Base-by-base conservation (phyloP, 2,329 filamentous ascomycete species). In the Pseudogymnoascus sp. region DNA sequence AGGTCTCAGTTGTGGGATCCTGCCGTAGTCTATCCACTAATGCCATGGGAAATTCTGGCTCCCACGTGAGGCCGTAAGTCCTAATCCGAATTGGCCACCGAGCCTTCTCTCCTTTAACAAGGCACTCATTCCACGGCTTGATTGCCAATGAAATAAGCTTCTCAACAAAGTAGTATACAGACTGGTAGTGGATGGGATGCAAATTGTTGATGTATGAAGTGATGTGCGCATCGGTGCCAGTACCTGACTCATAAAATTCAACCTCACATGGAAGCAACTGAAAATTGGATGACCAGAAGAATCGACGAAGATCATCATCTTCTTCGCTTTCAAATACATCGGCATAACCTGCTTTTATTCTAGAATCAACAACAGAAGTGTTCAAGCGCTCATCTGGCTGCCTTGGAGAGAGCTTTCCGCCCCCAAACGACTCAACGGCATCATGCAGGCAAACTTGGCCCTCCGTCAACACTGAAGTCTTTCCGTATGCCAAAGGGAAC, bases 401-500 rank as follows among this genome's bases (percentile, higher is more conserved):
- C 19, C 19, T 43, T 12, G 40, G 40, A 43, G 40, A 22, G 40
- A 24, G 19, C 19, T 24, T 24, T 43, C 40, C 40, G 12, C 7
- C 24, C 10, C 40, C 16, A 43, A 43, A 43, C 19, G 40, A 43
- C 40, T 43, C 40, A 43, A 43, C 10, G 4, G 40, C 19, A 43
- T 35, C 16, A 14, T 31, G 33, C 14, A 62, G 50, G 14, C 24
- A 38, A 33, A 62, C 46, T 16, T 60, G 46, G 38, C 62, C 59
- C 28, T 72, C 66, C 3, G 63, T 33, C 1, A 84, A 66, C 3
- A 77, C 74, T 2, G 75, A 74, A 1, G 78, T 78, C 12, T 72
- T 72, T 0, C 81, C 82, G 66, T 82, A 84, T 2, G 83, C 70
- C 0, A 88, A 72, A 0, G 86, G 85, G 65, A 79, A 88, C 4